Evolutionary conservation across 2,329 filamentous ascomycete genomes (phyloP).

Genomic region (Cladosporium velox): DNA sequence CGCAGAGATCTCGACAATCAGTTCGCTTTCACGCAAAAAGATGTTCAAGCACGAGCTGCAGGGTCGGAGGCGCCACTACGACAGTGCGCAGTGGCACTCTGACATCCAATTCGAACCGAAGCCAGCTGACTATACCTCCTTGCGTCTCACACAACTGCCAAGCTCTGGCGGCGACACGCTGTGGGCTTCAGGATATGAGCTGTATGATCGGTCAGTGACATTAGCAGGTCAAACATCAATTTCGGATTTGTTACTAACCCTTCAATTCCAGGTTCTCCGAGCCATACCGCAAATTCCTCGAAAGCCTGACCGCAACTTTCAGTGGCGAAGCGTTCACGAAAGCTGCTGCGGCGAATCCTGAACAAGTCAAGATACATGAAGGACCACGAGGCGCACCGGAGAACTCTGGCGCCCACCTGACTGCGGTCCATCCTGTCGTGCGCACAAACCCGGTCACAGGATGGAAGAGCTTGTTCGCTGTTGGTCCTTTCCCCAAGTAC

Average conservation of each 20-base stretch:
- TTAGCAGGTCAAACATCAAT: neutral
- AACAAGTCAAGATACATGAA: conserved; percentile 40
- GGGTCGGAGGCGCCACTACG: conserved; percentile 31
- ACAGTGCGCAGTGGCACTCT: conserved; percentile 52
- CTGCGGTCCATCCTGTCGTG: conserved; percentile 51
- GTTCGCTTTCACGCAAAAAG: conserved; percentile 40
- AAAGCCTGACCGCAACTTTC: conserved; percentile 58
- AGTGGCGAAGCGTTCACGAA: conserved; percentile 34
- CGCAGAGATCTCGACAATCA: conserved; percentile 44
- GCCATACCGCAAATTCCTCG: conserved; percentile 60
- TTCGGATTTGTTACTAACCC: neutral
- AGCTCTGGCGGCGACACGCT: conserved; percentile 60
- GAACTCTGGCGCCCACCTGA: conserved; percentile 52
- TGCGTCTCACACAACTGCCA: conserved; percentile 60
- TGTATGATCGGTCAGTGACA: conserved; percentile 53
- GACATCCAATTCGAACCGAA: conserved; percentile 46
- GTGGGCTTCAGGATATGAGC: conserved; percentile 68
- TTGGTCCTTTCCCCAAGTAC: conserved; percentile 57
- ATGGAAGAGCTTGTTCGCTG: conserved; percentile 62
- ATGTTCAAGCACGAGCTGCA: conserved; percentile 35
- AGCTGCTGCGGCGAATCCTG: conserved; percentile 42
- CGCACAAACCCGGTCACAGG: conserved; percentile 63
- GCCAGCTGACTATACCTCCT: conserved; percentile 58
- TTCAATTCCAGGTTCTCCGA: conserved; percentile 51
- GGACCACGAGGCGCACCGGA: conserved; percentile 41